Conservation (phyloP, 495 filamentous ascomycete genomes). For the Penicillium lagena region DNA sequence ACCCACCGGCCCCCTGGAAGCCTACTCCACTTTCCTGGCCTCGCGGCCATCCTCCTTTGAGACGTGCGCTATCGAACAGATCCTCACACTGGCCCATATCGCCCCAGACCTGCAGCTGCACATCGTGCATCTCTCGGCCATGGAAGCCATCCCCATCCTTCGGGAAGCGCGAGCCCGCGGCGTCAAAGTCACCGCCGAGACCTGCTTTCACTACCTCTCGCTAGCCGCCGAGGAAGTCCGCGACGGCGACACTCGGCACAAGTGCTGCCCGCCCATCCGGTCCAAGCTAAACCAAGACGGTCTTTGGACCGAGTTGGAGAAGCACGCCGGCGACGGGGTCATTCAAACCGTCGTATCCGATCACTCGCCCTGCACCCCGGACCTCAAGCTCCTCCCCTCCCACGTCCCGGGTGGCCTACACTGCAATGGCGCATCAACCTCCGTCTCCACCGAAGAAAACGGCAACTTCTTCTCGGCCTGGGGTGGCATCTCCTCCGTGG, state of each 20-base stretch:
- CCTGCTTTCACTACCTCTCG: constrained; percentile 97
- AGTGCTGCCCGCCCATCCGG: constrained; percentile 96
- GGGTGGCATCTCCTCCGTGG: constrained; percentile 94
- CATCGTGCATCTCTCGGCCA: constrained; percentile 91
- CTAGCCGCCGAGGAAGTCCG: constrained; percentile 80
- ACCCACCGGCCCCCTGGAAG: constrained; percentile 67
- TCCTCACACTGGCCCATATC: constrained; percentile 70
- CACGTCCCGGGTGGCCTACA: constrained; percentile 41
- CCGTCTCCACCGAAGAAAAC: constrained; percentile 22
- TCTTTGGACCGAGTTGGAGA: constrained; percentile 76
- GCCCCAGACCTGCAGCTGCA: constrained; percentile 84
- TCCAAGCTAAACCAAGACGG: constrained; percentile 75
- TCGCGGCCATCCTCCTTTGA: constrained; percentile 88
- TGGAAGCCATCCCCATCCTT: constrained; percentile 87
- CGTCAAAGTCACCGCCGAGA: constrained; percentile 91
- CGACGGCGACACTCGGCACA: constrained; percentile 90
- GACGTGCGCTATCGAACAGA: constrained; percentile 82
- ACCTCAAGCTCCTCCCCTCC: constrained; percentile 80
- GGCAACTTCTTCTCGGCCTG: constrained; percentile 92
- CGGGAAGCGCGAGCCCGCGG: constrained; percentile 71
- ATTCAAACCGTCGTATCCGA: constrained; percentile 95
- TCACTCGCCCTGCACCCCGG: constrained; percentile 92
- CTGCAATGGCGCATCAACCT: constrained; percentile 10
- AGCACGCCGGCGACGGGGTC: constrained; percentile 59
- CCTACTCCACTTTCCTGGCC: constrained; percentile 86